phyloP scores from a whole-genome alignment of 2,329 filamentous ascomycete genomes.

The Hypoxylon sp. region DNA sequence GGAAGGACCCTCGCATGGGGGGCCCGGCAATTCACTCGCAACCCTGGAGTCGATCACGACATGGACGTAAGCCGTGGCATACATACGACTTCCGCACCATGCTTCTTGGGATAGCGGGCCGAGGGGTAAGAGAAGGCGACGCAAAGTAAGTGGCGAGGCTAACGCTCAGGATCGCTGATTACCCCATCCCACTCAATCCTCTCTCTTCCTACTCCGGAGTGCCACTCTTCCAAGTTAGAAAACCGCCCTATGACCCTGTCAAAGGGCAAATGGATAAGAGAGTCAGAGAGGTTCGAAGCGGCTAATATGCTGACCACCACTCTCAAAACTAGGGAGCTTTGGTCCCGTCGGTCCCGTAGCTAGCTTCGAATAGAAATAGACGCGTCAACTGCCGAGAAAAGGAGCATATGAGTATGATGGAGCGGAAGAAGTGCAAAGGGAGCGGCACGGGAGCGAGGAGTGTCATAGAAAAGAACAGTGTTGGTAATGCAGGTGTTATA shows the following conservation, averaged over 20 bases:
- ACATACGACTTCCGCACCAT: background rate
- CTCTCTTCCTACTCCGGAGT: background rate
- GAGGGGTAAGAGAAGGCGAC: background rate
- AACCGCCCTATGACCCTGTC: background rate
- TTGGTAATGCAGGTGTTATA: conserved; percentile 2
- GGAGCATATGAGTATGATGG: background rate
- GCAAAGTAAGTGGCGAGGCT: background rate
- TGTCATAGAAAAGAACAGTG: background rate
- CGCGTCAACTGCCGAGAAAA: conserved; percentile 6
- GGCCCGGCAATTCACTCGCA: background rate
- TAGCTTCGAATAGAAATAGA: conserved; percentile 3
- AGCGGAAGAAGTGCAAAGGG: background rate
- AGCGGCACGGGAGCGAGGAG: background rate
- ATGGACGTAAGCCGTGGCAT: background rate
- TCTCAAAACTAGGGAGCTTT: background rate
- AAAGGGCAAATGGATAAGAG: background rate
- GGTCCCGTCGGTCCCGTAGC: background rate
- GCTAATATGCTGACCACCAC: conserved; percentile 10
- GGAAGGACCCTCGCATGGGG: background rate
- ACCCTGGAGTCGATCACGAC: background rate
- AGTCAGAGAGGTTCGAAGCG: background rate
- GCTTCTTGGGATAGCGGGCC: background rate
- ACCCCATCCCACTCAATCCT: background rate
- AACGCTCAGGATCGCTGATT: background rate
- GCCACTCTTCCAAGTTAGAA: background rate